Conservation (phyloP, 2,329 filamentous ascomycete species). For the Ascochyta clinopodiicola region DNA sequence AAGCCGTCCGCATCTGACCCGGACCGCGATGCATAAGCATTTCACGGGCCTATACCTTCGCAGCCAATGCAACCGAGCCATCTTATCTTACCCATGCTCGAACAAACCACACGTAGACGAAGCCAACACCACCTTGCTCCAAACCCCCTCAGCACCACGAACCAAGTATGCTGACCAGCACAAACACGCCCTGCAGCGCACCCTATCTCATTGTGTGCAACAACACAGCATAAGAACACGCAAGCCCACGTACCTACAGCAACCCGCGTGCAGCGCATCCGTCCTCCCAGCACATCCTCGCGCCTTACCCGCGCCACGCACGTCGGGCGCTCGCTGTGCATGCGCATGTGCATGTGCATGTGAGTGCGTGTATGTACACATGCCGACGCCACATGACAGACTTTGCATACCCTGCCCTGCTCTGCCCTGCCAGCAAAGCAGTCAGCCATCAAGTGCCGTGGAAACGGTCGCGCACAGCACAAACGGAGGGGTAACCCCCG, state of each 20-base stretch:
- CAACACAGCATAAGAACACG: background rate
- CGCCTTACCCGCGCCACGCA: slow-evolving; percentile 11
- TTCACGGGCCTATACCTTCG: background rate
- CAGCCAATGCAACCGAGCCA: background rate
- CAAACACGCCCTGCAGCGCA: background rate
- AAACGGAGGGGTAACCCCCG: slow-evolving; percentile 1
- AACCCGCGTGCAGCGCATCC: background rate
- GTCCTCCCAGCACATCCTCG: slow-evolving; percentile 1
- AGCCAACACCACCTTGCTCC: background rate
- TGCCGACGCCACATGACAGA: slow-evolving; percentile 10
- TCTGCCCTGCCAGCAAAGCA: slow-evolving; percentile 3
- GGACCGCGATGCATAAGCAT: background rate
- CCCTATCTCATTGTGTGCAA: background rate
- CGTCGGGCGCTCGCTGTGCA: background rate
- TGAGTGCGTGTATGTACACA: slow-evolving; percentile 1
- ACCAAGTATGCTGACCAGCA: background rate
- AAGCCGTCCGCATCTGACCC: background rate
- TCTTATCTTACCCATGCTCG: background rate
- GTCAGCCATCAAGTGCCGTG: background rate
- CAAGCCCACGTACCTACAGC: slow-evolving; percentile 5
- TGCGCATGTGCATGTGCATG: slow-evolving; percentile 2
- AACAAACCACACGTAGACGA: no score
- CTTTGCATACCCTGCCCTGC: no score
- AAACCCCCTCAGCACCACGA: background rate
- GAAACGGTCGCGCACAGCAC: background rate